Conservation (phyloP, 1,139 yeast species). For the Suhomyces guaymorum region DNA sequence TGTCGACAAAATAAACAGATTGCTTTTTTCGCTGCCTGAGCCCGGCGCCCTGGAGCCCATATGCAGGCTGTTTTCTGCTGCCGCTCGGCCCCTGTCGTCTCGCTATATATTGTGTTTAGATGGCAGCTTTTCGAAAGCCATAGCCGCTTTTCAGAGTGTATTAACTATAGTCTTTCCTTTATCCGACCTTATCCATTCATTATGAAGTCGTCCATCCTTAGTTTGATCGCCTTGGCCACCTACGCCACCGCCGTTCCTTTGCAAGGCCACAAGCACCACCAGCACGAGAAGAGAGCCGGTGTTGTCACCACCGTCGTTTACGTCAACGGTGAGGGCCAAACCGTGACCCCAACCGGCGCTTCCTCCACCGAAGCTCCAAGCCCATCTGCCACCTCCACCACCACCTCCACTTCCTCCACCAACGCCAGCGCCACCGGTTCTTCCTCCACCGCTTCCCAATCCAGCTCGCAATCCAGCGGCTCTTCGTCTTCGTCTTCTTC, state of each 20-base stretch:
- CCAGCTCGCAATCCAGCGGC: slow-evolving; percentile 22
- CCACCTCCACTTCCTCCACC: slow-evolving; percentile 20
- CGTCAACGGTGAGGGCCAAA: slow-evolving; percentile 20
- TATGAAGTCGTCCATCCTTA: slow-evolving; percentile 19
- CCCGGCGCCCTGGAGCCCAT: not conserved
- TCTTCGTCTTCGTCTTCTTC: slow-evolving; percentile 17
- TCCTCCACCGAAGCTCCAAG: slow-evolving; percentile 13
- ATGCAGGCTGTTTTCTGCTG: slow-evolving; percentile 2
- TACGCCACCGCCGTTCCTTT: slow-evolving; percentile 22
- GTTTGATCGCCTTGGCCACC: slow-evolving; percentile 22
- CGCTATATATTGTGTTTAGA: not conserved
- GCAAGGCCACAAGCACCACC: slow-evolving; percentile 18
- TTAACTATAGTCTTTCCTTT: slow-evolving; percentile 31
- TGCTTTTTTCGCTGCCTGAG: slow-evolving; percentile 8
- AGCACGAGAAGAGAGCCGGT: slow-evolving; percentile 20
- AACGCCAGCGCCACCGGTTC: slow-evolving; percentile 19
- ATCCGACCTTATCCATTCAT: slow-evolving; percentile 11
- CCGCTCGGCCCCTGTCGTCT: not conserved
- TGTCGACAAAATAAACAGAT: slow-evolving; percentile 13
- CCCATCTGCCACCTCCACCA: slow-evolving; percentile 13
- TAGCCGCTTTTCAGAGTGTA: slow-evolving; percentile 11
- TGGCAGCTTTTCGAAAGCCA: not conserved
- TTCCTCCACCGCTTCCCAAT: slow-evolving; percentile 17
- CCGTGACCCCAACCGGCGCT: slow-evolving; percentile 20
- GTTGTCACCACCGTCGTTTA: slow-evolving; percentile 21